A percentile compares a stretch with the other conserved stretches of the same genome.
Evolutionary conservation across 768 basidiomycete species (phyloP).

Genomic region (Leccinum obscurum): DNA sequence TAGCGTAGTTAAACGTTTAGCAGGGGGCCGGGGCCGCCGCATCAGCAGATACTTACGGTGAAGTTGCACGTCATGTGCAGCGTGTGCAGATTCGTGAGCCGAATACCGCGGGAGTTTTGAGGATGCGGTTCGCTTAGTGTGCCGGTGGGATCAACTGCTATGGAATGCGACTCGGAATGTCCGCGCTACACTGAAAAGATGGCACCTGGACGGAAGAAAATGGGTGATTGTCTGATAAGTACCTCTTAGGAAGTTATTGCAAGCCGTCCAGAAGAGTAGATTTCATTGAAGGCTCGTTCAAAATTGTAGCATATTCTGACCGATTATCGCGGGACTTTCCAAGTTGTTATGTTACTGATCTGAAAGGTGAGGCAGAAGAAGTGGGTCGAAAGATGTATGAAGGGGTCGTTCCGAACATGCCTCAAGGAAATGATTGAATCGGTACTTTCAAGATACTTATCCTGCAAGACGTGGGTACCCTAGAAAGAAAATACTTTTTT

Average conservation of each 20-base stretch:
- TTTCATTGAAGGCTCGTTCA: slow-evolving; percentile 3
- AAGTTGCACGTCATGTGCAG: neutral
- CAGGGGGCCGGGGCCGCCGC: slow-evolving; percentile 11
- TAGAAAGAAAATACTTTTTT: neutral
- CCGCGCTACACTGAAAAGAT: neutral
- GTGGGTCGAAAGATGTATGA: slow-evolving; percentile 17
- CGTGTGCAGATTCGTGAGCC: slow-evolving; percentile 1
- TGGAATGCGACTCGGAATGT: neutral
- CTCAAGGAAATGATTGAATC: neutral
- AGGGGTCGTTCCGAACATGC: slow-evolving; percentile 10
- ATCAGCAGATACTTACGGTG: neutral
- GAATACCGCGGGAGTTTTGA: slow-evolving; percentile 2
- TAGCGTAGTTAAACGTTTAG: slow-evolving; percentile 34
- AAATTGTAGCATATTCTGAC: slow-evolving; percentile 1
- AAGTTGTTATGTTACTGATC: slow-evolving; percentile 15
- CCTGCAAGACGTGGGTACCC: neutral
- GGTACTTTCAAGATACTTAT: neutral
- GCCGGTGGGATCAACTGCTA: slow-evolving; percentile 3
- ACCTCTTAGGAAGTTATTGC: neutral
- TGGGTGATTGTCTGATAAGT: slow-evolving; percentile 12
- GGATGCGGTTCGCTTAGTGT: neutral
- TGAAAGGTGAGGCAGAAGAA: slow-evolving; percentile 19
- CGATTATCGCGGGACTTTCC: slow-evolving; percentile 29
- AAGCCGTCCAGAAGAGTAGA: slow-evolving; percentile 1
- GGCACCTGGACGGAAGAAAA: neutral